Evolutionary conservation across 176 grass and related monocot species (phyloP).

Genomic region (Carex littledalei): DNA sequence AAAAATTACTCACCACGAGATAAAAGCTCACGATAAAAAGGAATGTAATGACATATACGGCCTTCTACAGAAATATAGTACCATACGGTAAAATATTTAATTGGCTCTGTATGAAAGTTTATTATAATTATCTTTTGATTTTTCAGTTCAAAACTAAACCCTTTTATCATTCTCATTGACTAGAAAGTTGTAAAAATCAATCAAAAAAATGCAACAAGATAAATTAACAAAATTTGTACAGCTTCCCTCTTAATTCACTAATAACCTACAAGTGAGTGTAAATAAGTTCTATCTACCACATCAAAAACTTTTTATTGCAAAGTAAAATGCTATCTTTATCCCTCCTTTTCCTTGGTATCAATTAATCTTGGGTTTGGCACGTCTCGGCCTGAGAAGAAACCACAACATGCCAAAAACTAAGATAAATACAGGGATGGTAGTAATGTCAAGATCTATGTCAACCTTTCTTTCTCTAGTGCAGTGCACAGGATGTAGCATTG

Average conservation of each 20-base stretch:
- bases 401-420: slow-evolving; percentile 80
- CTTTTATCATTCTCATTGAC: too few relatives aligned
- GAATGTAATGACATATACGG: not conserved
- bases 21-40: not conserved
- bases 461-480: slow-evolving; percentile 83
- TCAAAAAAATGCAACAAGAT: not conserved
- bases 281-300: slow-evolving; percentile 6
- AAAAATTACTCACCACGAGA: not conserved
- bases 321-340: not conserved
- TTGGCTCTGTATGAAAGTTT: not conserved
- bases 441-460: slow-evolving; percentile 70
- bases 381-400: slow-evolving; percentile 77
- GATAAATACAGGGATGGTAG: slow-evolving; percentile 72
- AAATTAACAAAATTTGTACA: slow-evolving; percentile 13
- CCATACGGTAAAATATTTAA: too few relatives aligned
- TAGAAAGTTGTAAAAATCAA: too few relatives aligned
- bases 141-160: too few relatives aligned
- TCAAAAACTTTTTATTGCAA: not conserved
- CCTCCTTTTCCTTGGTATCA: slow-evolving; percentile 22
- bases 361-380: slow-evolving; percentile 95
- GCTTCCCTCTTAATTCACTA: not conserved
- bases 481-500: slow-evolving; percentile 56
- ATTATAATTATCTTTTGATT: not conserved
- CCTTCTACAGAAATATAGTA: too few relatives aligned
- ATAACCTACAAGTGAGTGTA: not conserved